Percentiles rank a stretch among this genome's conserved stretches.
Conservation (phyloP, 2,329 filamentous ascomycete species). For the Ophiostoma quercus region DNA sequence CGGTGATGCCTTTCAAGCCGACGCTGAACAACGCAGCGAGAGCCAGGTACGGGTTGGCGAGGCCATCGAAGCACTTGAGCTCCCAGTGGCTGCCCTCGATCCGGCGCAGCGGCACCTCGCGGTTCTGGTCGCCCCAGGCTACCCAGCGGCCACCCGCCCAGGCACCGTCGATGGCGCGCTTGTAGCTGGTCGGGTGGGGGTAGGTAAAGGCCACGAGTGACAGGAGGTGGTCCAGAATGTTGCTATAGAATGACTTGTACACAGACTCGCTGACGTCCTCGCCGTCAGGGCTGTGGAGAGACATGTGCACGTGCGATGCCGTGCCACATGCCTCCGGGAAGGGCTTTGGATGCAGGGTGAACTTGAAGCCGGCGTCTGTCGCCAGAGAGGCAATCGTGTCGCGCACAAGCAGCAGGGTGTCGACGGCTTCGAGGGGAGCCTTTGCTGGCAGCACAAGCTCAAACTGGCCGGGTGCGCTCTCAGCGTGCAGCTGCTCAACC, state of each 20-base stretch:
- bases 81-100: slow-evolving; percentile 68
- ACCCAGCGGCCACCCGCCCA: slow-evolving; percentile 79
- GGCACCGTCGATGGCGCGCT: slow-evolving; percentile 59
- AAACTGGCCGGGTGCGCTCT: slow-evolving; percentile 69
- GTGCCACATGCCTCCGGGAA: slow-evolving; percentile 54
- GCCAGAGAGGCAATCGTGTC: slow-evolving; percentile 64
- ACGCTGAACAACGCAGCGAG: slow-evolving; percentile 56
- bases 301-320: slow-evolving; percentile 66
- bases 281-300: slow-evolving; percentile 48
- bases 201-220: slow-evolving; percentile 66
- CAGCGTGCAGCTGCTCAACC: slow-evolving; percentile 69
- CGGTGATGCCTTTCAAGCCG: slow-evolving; percentile 51
- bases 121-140: slow-evolving; percentile 76
- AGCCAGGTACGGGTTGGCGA: slow-evolving; percentile 73
- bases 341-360: slow-evolving; percentile 71
- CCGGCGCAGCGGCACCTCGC: slow-evolving; percentile 67
- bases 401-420: slow-evolving; percentile 64
- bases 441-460: slow-evolving; percentile 65
- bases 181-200: slow-evolving; percentile 62
- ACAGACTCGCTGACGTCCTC: slow-evolving; percentile 27
- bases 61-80: slow-evolving; percentile 67
- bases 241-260: slow-evolving; percentile 66
- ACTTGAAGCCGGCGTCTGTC: slow-evolving; percentile 55
- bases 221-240: slow-evolving; percentile 60
- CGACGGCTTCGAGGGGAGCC: slow-evolving; percentile 61